phyloP scores from a whole-genome alignment of 2,329 filamentous ascomycete species.

The Phoma herbarum region DNA sequence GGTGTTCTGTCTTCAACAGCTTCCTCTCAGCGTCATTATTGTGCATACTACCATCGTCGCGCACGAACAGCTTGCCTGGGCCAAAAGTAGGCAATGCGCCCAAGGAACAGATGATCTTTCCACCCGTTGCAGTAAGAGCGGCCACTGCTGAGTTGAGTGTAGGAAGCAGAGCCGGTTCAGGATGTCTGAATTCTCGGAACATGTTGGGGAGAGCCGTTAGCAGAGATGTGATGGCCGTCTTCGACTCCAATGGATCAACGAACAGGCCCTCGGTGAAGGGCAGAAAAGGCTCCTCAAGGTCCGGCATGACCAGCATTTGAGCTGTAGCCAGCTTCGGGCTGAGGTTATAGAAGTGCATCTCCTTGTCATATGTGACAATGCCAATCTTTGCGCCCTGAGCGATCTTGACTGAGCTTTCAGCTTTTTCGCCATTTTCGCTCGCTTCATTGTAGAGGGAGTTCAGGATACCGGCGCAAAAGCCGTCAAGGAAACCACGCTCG shows the following conservation, averaged over 20 bases:
- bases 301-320: constrained; percentile 98
- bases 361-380: constrained; percentile 95
- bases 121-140: constrained; percentile 86
- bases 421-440: constrained; percentile 56
- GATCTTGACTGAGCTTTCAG: constrained; percentile 64
- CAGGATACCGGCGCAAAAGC: constrained; percentile 88
- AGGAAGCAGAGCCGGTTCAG: constrained; percentile 87
- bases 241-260: constrained; percentile 91
- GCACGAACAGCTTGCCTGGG: constrained; percentile 81
- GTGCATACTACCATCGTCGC: constrained; percentile 87
- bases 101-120: constrained; percentile 89
- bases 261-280: constrained; percentile 91
- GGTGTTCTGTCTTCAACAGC: constrained; percentile 88
- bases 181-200: constrained; percentile 87
- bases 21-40: constrained; percentile 88
- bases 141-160: constrained; percentile 83
- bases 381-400: constrained; percentile 86
- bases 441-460: constrained; percentile 80
- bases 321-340: constrained; percentile 81
- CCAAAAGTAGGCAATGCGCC: constrained; percentile 91
- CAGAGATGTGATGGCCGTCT: constrained; percentile 86
- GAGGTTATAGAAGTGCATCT: constrained; percentile 98
- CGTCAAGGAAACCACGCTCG: constrained; percentile 88
- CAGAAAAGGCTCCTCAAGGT: constrained; percentile 95
- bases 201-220: constrained; percentile 82